phyloP scores from a whole-genome alignment of 305 asterid species.

The Plantago rigida region DNA sequence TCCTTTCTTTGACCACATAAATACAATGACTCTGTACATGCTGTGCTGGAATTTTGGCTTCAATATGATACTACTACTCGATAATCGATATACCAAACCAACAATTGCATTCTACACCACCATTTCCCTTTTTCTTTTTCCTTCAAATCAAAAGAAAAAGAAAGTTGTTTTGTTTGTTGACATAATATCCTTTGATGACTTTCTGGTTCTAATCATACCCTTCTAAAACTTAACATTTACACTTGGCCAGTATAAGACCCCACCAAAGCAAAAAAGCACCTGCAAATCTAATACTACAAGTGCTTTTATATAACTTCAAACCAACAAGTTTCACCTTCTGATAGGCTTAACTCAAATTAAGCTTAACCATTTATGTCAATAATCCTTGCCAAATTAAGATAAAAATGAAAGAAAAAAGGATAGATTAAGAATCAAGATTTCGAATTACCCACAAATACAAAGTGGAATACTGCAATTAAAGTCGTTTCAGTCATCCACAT shows the following conservation, averaged over 20 bases:
- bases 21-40: not conserved
- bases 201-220: slow-evolving; percentile 23
- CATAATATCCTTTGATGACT: not conserved
- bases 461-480: not conserved
- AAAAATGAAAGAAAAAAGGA: not conserved
- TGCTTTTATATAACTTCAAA: not conserved
- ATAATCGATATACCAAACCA: slow-evolving; percentile 10
- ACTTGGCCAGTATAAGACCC: slow-evolving; percentile 28
- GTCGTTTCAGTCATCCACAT: slow-evolving; percentile 19
- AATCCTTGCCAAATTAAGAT: not conserved
- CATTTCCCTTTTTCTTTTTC: not conserved
- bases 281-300: not conserved
- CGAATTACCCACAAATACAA: not conserved
- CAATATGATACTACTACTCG: not conserved
- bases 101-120: not conserved
- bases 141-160: slow-evolving; percentile 5
- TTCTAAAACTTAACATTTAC: slow-evolving; percentile 27
- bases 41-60: slow-evolving; percentile 26
- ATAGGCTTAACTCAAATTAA: not conserved
- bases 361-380: too few relatives aligned
- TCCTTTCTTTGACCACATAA: not conserved
- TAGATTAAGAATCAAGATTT: not conserved
- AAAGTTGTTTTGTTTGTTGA: slow-evolving; percentile 4
- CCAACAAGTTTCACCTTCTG: not conserved
- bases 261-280: slow-evolving; percentile 22